These are phyloP conservation scores for Petunia hybrid DNA, from an alignment of 305 asterid genomes.

Conservation along the genomic window DNA sequence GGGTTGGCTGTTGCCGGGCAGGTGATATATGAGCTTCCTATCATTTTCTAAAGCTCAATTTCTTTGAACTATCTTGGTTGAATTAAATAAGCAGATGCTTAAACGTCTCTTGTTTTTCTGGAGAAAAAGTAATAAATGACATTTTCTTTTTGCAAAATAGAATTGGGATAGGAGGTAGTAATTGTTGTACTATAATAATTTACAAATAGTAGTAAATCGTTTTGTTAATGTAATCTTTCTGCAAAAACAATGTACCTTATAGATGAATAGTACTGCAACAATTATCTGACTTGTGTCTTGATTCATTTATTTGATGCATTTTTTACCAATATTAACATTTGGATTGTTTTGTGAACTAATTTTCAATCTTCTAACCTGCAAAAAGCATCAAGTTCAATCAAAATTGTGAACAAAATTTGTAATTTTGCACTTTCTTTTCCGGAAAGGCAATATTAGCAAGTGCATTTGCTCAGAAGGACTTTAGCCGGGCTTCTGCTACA, in stretches of 20 bases:
- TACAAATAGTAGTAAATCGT: too few species aligned
- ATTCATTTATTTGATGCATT: not conserved
- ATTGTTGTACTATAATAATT: too few species aligned
- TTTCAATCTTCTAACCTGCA: not conserved
- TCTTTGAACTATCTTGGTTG: not conserved
- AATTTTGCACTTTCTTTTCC: not conserved
- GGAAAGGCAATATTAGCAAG: slow-evolving; percentile 77
- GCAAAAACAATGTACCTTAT: not conserved
- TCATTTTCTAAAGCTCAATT: not conserved
- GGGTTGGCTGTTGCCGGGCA: slow-evolving; percentile 92
- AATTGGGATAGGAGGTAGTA: too few species aligned
- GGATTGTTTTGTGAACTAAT: not conserved
- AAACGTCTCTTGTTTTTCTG: too few species aligned
- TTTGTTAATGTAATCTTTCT: not conserved
- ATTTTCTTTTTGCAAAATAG: too few species aligned
- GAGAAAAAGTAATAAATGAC: too few species aligned
- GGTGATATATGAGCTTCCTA: slow-evolving; percentile 44
- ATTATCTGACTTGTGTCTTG: not conserved
- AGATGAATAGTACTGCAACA: not conserved
- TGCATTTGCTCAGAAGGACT: slow-evolving; percentile 76
- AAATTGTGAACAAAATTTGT: not conserved
- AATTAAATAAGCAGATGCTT: not conserved
- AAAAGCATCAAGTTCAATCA: not conserved
- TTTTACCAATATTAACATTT: not conserved
- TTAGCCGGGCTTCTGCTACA: slow-evolving; percentile 52